Percentiles rank a stretch among this genome's conserved stretches.
Evolutionary conservation across 2,329 filamentous ascomycete genomes (phyloP).

Genomic region (Colletotrichum falcatum): DNA sequence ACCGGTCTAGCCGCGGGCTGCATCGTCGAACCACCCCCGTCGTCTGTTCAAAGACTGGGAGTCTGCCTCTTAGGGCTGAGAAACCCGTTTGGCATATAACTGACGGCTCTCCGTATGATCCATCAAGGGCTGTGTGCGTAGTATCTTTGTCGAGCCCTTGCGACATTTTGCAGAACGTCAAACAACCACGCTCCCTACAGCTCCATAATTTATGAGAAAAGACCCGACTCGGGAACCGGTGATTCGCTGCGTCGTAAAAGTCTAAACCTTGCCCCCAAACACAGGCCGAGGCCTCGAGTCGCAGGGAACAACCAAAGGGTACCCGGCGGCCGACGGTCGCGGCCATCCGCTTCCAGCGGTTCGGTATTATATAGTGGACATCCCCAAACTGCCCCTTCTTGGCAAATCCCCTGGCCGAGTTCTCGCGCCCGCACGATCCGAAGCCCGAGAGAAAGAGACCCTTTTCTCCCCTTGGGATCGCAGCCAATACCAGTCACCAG

Average conservation of each 20-base stretch:
- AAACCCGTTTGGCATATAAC: not conserved
- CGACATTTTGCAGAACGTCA: conserved; percentile 3
- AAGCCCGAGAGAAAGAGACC: conserved; percentile 6
- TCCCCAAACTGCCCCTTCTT: conserved; percentile 17
- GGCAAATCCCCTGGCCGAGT: conserved; percentile 22
- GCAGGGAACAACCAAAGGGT: conserved; percentile 9
- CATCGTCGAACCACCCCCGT: not conserved
- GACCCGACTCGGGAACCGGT: not conserved
- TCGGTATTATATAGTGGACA: conserved; percentile 30
- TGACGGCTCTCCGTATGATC: conserved; percentile 5
- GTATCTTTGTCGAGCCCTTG: not conserved
- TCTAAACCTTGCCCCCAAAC: conserved; percentile 8
- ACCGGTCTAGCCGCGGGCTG: no score
- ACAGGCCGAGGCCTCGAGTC: not conserved
- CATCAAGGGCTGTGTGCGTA: not conserved
- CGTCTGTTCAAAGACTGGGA: not conserved
- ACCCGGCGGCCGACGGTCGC: conserved; percentile 19
- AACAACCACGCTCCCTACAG: not conserved
- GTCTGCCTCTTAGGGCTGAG: conserved; percentile 18
- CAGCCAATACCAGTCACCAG: not conserved
- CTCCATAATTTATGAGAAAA: not conserved
- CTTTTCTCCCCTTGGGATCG: not conserved
- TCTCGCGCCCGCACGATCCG: conserved; percentile 23
- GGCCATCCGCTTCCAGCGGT: not conserved
- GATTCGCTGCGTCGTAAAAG: conserved; percentile 26